phyloP scores from a whole-genome alignment of 2,329 filamentous ascomycete species.

The Penicillium hesseltinei region DNA sequence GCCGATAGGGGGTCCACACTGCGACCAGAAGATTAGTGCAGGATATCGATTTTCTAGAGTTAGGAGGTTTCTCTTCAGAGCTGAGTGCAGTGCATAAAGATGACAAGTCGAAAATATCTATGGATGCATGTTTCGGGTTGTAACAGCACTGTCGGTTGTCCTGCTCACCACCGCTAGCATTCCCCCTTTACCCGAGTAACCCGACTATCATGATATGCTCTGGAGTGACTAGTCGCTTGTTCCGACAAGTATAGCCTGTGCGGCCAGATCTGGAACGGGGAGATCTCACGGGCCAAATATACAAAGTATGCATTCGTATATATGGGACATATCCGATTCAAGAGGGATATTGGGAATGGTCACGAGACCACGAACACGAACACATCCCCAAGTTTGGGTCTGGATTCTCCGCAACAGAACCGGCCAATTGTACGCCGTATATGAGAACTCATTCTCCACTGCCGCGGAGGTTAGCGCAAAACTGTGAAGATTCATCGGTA shows the following conservation, averaged over 20 bases:
- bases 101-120: not conserved
- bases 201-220: no score
- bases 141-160: not conserved
- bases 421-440: not conserved
- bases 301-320: no score
- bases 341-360: not conserved
- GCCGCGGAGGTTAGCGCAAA: not conserved
- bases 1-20: slow-evolving; percentile 9
- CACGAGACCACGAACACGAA: not conserved
- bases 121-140: not conserved
- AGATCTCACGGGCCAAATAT: no score
- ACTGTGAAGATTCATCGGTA: not conserved
- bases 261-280: no score
- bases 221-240: no score
- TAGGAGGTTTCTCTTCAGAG: slow-evolving; percentile 4
- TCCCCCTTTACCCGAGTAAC: no score
- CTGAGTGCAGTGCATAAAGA: not conserved
- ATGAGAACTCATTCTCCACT: not conserved
- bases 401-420: not conserved
- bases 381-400: not conserved
- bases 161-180: not conserved
- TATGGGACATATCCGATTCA: not conserved
- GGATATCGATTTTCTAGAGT: not conserved
- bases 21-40: slow-evolving; percentile 7
- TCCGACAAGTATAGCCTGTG: no score